phyloP scores from a whole-genome alignment of 257 asterid species.

The Solanum chiquidenum region DNA sequence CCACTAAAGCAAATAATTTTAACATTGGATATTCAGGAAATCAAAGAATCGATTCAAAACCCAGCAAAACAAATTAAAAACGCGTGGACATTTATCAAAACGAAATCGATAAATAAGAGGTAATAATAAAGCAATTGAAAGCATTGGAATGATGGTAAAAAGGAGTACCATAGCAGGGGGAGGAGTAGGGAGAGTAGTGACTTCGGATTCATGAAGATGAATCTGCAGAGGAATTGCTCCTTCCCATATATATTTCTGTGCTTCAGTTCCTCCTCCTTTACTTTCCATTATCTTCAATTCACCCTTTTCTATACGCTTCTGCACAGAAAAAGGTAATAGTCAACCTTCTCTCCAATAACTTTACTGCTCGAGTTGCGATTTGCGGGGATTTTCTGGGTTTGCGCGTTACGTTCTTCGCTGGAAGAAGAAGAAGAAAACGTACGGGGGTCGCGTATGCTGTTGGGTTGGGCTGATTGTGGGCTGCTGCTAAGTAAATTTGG shows the following conservation, averaged over 20 bases:
- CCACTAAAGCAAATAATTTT: background rate
- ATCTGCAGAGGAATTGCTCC: slow-evolving; percentile 96
- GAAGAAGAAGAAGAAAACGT: too few species aligned
- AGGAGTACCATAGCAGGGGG: slow-evolving; percentile 69
- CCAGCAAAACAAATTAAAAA: background rate
- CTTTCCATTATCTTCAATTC: slow-evolving; percentile 3
- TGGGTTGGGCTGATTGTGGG: too few species aligned
- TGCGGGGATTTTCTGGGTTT: too few species aligned
- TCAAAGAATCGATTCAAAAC: background rate
- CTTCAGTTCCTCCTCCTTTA: slow-evolving; percentile 40
- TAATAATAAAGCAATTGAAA: background rate
- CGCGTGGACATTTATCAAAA: background rate
- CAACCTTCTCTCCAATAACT: background rate
- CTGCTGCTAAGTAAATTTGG: too few species aligned
- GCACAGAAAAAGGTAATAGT: background rate
- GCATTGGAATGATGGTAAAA: background rate
- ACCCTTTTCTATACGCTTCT: background rate
- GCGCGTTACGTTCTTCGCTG: too few species aligned
- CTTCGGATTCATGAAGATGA: slow-evolving; percentile 95
- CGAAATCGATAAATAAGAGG: background rate
- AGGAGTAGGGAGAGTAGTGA: slow-evolving; percentile 87
- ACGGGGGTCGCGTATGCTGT: too few species aligned
- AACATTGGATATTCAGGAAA: background rate
- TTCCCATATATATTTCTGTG: slow-evolving; percentile 69
- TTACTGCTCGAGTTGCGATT: background rate